Evolutionary conservation across 176 grass and related monocot species (phyloP), one percentile per base, ranked within the genome.

Genomic region (Ananas comosus): DNA sequence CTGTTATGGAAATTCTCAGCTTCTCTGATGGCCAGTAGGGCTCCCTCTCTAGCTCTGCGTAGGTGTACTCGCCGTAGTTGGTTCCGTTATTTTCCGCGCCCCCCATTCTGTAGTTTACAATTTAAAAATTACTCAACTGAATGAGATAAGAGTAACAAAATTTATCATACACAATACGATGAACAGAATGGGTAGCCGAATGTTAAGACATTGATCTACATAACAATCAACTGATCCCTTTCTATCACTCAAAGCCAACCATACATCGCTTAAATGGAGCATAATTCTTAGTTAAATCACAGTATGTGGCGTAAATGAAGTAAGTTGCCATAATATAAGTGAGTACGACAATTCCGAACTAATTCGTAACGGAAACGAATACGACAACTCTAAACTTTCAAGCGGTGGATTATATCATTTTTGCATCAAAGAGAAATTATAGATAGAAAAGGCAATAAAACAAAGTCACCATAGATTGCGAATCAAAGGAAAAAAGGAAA

Each of bases 41-140:
- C 56, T 88, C 90, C 74, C 90, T 85, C 80, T 86, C 86, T 19
- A 93, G 76, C 21, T 83, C 86, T 16, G 83, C 83, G 51, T 93
- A 93, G 48, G 90, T 93, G 80, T 88, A 93, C 74, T 83, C 90
- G 0, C 91, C 91, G 69, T 95, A 95, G 75, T 71, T 64, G 10
- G 86, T 65, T 42, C 3, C 76, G 1, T 69, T 51, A 63, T 80
- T 78, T 58, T 71, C 77, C 0, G 80, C 22, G 73, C 91, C 87
- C 65, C 87, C 83, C 91, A 96, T 96, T 85, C 85, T 90, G 76
- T 72, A 71, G 7, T 1, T 10, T 22, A 61, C 16, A 18, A 18
- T 1, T 18, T 19, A 61, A 9, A 22, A 18, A 9, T 9, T 61
- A 61, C 21, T 13, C 4, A 61, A 61, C 10, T 10, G 9, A 61